Evolutionary conservation across 2,329 filamentous ascomycete species (phyloP), one percentile per base, ranked within the genome.

Genomic region (Ophiosphaerella herpotricha): DNA sequence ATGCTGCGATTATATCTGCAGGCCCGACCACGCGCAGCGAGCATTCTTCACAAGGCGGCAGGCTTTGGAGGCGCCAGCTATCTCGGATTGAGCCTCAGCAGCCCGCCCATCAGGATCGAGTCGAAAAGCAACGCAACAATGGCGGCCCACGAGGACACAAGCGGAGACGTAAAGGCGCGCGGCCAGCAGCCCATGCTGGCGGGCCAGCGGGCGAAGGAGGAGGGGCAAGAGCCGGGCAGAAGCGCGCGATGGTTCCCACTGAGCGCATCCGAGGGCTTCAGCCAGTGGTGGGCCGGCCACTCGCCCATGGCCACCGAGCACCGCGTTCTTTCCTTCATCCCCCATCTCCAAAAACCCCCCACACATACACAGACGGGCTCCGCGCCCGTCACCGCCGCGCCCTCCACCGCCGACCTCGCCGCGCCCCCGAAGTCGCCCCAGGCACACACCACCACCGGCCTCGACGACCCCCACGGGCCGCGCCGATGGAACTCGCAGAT

Each of bases 181-280:
- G 67, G 65, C 26, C 80, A 80, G 58, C 77, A 79, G 61, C 74
- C 76, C 23, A 72, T 78, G 54, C 68, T 80, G 41, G 78, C 80
- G 31, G 78, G 79, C 24, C 77, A 80, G 62, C 72, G 78, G 53
- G 71, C 70, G 32, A 75, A 73, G 49, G 70, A 75, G 51, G 66
- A 69, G 45, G 67, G 64, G 5, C 66, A 72, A 45, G 61, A 50
- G 40, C 67, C 70, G 55, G 63, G 74, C 11, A 34, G 68, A 11
- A 58, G 69, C 24, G 57, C 61, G 4, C 61, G 75, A 31, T 86
- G 83, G 73, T 97, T 99, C 60, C 92, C 94, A 2, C 77, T 97
- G 18, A 87, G 91, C 42, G 96, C 96, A 77, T 94, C 92, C 67
- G 91, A 96, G 50, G 93, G 90, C 13, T 90, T 91, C 56, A 44